Evolutionary conservation across 2,329 filamentous ascomycete species (phyloP), one percentile per base, ranked within the genome.

Genomic region (Aureobasidium sp.): DNA sequence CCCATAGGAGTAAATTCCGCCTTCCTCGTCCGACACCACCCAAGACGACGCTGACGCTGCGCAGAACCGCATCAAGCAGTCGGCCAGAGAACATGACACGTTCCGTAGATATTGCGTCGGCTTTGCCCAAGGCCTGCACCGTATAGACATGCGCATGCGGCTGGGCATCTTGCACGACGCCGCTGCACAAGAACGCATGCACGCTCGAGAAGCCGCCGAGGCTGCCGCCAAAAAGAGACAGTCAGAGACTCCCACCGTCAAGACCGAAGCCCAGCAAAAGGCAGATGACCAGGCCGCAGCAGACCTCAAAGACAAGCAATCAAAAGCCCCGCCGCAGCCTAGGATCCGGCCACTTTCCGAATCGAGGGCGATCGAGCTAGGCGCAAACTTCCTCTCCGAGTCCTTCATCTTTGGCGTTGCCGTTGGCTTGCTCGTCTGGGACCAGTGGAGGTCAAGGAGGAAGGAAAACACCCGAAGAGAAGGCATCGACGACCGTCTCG

Each of bases 311-410:
- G 30, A 59, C 51, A 40, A 59, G 70, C 76, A 48, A 70, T 74
- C 40, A 74, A 71, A 62, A 64, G 65, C 65, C 35, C 69, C 66
- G 22, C 17, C 47, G 4, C 71, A 71, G 54, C 78, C 78, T 5
- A 75, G 76, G 29, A 85, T 86, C 53, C 71, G 82, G 39, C 83
- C 83, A 6, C 70, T 86, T 10, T 80, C 79, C 2, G 83, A 86
- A 63, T 75, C 79, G 11, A 84, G 85, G 61, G 83, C 83, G 0
- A 85, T 86, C 52, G 83, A 86, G 63, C 77, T 79, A 32, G 83
- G 83, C 3, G 83, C 83, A 3, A 85, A 83, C 57, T 86, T 86
- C 61, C 83, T 84, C 44, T 80, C 80, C 27, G 83, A 86, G 62
- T 69, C 79, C 0, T 86, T 86, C 62, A 73, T 86, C 34, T 85